phyloP scores from a whole-genome alignment of 306 rosid species.

The barrel medic (Medicago truncatula) region MtrunA17r5.0-ANR NC_053042.1:55190001-55190500 shows the following conservation, averaged over 20 bases:
- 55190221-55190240: neutral
- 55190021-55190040: conserved; percentile 56
- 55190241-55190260: neutral
- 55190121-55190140: too few relatives aligned
- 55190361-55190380: neutral
- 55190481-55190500: neutral
- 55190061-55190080: conserved; percentile 80
- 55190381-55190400: too few relatives aligned
- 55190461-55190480: neutral
- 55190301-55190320: neutral
- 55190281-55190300: neutral
- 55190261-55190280: neutral
- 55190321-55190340: neutral
- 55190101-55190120: conserved; percentile 27
- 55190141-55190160: too few relatives aligned
- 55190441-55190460: too few relatives aligned
- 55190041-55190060: conserved; percentile 50
- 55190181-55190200: neutral
- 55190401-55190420: too few relatives aligned
- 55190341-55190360: neutral
- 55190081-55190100: conserved; percentile 88
- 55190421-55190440: too few relatives aligned
- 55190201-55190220: neutral
- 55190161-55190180: too few relatives aligned
- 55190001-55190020: conserved; percentile 94